phyloP scores from a whole-genome alignment of 805 yeast species.

The Pichia eremophila region DNA sequence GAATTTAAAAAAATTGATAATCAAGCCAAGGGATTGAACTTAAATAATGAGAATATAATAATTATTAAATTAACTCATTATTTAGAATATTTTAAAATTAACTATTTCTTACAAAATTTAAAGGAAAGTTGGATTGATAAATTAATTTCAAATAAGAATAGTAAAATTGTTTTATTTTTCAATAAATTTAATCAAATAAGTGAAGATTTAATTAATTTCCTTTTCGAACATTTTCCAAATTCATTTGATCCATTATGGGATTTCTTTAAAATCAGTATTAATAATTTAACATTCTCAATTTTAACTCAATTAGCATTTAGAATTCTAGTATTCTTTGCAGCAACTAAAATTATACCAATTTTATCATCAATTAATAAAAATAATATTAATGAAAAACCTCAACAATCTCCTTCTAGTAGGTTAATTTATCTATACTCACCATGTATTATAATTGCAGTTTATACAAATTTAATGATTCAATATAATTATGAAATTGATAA shows the following conservation, averaged over 20 bases:
- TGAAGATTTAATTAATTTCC: slow-evolving; percentile 26
- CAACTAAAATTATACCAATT: slow-evolving; percentile 83
- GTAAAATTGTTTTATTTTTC: slow-evolving; percentile 7
- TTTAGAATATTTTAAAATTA: background rate
- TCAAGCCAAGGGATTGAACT: slow-evolving; percentile 18
- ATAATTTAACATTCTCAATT: slow-evolving; percentile 72
- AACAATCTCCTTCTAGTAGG: slow-evolving; percentile 30
- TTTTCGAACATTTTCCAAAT: slow-evolving; percentile 44
- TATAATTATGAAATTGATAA: slow-evolving; percentile 68
- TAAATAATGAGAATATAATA: background rate
- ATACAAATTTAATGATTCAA: slow-evolving; percentile 88
- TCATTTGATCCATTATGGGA: slow-evolving; percentile 48
- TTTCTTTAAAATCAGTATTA: slow-evolving; percentile 39
- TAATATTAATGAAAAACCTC: background rate
- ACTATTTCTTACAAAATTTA: background rate
- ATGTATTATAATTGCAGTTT: slow-evolving; percentile 87
- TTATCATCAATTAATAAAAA: slow-evolving; percentile 18
- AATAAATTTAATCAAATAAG: slow-evolving; percentile 17
- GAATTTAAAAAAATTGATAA: slow-evolving; percentile 28
- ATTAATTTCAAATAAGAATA: background rate
- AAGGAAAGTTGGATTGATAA: background rate
- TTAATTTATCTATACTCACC: slow-evolving; percentile 85
- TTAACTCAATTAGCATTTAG: slow-evolving; percentile 76
- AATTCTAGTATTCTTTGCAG: slow-evolving; percentile 76
- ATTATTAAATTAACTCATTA: background rate